phyloP scores from a whole-genome alignment of 2,329 filamentous ascomycete genomes.

The Colletotrichum coccodes region DNA sequence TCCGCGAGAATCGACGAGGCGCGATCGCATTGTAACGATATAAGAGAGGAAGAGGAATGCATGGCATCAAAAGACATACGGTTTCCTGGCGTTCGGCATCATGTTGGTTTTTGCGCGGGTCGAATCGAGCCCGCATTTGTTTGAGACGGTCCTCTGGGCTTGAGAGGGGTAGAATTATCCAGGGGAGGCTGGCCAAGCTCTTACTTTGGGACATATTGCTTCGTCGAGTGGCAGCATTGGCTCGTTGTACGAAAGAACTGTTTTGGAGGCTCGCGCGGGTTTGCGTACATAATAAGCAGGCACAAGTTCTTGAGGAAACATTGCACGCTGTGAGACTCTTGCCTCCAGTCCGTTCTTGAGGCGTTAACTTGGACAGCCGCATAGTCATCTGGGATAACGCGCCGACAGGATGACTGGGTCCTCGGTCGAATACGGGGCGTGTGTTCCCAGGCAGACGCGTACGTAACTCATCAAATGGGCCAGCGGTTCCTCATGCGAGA shows the following conservation, averaged over 20 bases:
- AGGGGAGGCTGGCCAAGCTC: neutral
- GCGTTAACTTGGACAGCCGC: neutral
- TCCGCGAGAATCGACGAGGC: slow-evolving; percentile 83
- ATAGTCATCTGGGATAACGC: neutral
- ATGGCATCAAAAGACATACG: slow-evolving; percentile 31
- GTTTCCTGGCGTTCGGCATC: slow-evolving; percentile 31
- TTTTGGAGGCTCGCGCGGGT: slow-evolving; percentile 10
- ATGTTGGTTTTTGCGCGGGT: slow-evolving; percentile 22
- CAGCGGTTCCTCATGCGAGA: neutral
- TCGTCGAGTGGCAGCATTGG: neutral
- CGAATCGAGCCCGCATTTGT: slow-evolving; percentile 3
- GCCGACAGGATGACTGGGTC: neutral
- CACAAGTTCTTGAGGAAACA: neutral
- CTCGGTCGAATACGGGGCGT: neutral
- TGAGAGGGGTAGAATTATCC: neutral
- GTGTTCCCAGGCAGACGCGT: neutral
- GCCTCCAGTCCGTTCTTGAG: neutral
- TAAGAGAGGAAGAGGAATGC: neutral
- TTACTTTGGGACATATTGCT: neutral
- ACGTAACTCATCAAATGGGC: neutral
- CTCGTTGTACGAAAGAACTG: slow-evolving; percentile 25
- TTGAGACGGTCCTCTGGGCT: neutral
- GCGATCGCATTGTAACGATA: slow-evolving; percentile 76
- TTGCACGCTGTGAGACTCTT: neutral
- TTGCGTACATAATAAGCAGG: slow-evolving; percentile 19